Evolutionary conservation across 331 rosid species (phyloP).

Genomic region (Dryas integrifolia): DNA sequence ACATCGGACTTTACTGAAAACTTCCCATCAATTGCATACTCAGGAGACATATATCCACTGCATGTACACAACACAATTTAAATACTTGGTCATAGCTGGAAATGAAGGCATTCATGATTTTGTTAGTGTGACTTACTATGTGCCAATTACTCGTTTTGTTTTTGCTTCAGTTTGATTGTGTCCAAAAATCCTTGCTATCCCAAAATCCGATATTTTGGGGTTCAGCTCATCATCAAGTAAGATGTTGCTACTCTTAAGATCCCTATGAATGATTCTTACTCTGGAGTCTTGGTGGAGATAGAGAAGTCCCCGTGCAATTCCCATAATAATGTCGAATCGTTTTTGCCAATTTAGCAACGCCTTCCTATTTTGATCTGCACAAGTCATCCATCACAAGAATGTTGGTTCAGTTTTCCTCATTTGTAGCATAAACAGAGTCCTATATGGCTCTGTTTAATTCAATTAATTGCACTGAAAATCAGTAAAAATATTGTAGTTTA

Average conservation of each 20-base stretch:
- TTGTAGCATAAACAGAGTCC: not conserved
- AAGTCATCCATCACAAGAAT: not conserved
- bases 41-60: conserved; percentile 39
- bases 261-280: conserved; percentile 33
- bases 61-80: not conserved
- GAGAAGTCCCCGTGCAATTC: conserved; percentile 45
- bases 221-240: conserved; percentile 18
- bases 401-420: not conserved
- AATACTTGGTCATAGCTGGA: not conserved
- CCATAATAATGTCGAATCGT: conserved; percentile 15
- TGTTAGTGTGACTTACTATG: conserved; percentile 33
- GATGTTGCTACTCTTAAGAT: conserved; percentile 21
- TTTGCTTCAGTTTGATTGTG: conserved; percentile 33
- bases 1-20: conserved; percentile 40
- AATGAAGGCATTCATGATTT: not conserved
- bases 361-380: conserved; percentile 19
- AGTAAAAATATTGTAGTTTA: not conserved
- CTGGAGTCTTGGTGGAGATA: conserved; percentile 49
- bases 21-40: conserved; percentile 32
- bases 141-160: conserved; percentile 41
- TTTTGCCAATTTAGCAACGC: conserved; percentile 9
- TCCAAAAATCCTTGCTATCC: conserved; percentile 19
- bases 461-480: not conserved
- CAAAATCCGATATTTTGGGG: conserved; percentile 26
- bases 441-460: too few relatives aligned